These are phyloP conservation scores for Mortierella sp. DNA, from an alignment of 371 early-diverging fungal genomes.

Conservation along the genomic window DNA sequence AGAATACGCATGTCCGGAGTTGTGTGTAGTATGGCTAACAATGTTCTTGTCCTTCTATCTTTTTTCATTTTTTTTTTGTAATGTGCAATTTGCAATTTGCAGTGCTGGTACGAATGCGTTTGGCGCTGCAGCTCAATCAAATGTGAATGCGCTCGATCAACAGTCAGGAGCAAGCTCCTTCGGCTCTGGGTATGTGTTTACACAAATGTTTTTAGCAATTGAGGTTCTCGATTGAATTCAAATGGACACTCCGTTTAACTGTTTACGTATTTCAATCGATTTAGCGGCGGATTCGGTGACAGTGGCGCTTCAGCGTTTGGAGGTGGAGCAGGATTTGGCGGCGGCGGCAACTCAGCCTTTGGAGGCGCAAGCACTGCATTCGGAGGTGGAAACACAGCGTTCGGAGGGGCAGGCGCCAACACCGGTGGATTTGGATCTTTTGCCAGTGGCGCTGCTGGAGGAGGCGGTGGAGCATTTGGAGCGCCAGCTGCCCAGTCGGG, in stretches of 20 bases:
- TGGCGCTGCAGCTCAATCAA: constrained; percentile 35
- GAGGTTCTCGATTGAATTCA: background rate
- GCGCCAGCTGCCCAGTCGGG: constrained; percentile 1
- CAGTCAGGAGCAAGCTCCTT: constrained; percentile 29
- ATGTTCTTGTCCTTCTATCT: background rate
- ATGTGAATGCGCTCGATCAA: constrained; percentile 39
- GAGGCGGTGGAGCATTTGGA: constrained; percentile 8
- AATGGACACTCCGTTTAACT: background rate
- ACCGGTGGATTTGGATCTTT: constrained; percentile 20
- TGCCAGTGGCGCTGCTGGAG: background rate
- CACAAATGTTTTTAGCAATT: too few relatives aligned
- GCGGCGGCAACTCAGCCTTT: constrained; percentile 16
- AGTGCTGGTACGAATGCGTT: constrained; percentile 50
- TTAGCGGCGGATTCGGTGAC: constrained; percentile 25
- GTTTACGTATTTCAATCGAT: background rate
- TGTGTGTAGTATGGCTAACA: background rate
- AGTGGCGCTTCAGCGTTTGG: constrained; percentile 23
- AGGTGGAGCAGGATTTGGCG: constrained; percentile 36
- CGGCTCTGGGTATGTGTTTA: constrained; percentile 28
- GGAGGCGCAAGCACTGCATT: constrained; percentile 6
- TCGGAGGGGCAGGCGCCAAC: constrained; percentile 11
- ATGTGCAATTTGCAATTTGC: background rate
- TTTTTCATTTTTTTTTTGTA: too few relatives aligned
- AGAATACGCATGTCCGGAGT: background rate
- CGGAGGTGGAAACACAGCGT: constrained; percentile 7